Evolutionary conservation across 225 moss, liverwort and hornwort genomes (phyloP).

Genomic region (Anthoceros angustus): DNA sequence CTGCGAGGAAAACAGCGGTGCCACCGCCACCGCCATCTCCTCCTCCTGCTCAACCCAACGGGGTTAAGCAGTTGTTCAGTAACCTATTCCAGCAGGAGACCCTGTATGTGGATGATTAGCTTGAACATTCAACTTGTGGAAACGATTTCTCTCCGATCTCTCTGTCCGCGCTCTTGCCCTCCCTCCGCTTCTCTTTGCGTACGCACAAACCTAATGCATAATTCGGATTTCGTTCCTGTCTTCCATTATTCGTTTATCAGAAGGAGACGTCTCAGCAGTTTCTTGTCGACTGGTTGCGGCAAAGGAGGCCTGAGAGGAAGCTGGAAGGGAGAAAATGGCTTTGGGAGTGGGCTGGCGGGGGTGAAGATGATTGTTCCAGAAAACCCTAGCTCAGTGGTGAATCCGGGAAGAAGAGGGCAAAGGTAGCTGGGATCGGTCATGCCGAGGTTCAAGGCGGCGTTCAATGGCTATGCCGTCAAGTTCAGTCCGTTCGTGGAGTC

Average conservation of each 20-base stretch:
- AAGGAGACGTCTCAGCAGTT: too few relatives aligned
- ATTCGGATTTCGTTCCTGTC: too few relatives aligned
- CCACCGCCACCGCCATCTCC: conserved; percentile 16
- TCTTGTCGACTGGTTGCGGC: too few relatives aligned
- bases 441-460: conserved; percentile 89
- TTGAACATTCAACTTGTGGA: neutral
- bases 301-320: too few relatives aligned
- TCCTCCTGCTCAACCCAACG: conserved; percentile 5
- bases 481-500: conserved; percentile 89
- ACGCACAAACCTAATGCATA: neutral
- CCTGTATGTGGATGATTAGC: conserved; percentile 30
- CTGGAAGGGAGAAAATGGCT: too few relatives aligned
- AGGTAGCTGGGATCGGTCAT: conserved; percentile 11
- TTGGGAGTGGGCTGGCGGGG: too few relatives aligned
- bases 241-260: too few relatives aligned
- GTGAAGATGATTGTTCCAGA: neutral
- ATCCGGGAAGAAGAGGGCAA: neutral
- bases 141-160: conserved; percentile 16
- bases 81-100: conserved; percentile 32
- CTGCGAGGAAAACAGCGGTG: too few relatives aligned
- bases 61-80: conserved; percentile 22
- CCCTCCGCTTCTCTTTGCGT: conserved; percentile 5
- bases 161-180: neutral
- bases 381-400: neutral
- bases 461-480: conserved; percentile 82